These are phyloP conservation scores for Blastocystis sp. DNA, from an alignment of 352 stramenopile genomes.

Conservation along the genomic window DNA sequence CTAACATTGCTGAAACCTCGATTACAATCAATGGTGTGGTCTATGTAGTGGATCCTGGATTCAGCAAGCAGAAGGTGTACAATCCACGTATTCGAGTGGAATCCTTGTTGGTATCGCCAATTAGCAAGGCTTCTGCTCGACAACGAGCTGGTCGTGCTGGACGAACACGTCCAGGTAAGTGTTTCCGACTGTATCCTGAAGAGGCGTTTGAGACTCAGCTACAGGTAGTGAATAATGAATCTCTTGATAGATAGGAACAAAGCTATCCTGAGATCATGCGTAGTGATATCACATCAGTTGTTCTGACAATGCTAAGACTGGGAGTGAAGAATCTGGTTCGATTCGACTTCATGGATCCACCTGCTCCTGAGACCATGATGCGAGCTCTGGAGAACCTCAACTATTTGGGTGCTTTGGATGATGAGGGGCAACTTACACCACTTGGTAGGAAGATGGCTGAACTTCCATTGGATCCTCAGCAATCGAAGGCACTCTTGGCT, in stretches of 20 bases:
- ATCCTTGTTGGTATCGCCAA: conserved; percentile 92
- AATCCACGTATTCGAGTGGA: conserved; percentile 95
- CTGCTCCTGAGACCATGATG: conserved; percentile 94
- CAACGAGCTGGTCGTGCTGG: conserved; percentile 86
- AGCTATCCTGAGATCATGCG: conserved; percentile 97
- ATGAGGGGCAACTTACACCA: conserved; percentile 88
- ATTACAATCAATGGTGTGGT: conserved; percentile 99
- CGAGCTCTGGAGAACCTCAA: conserved; percentile 93
- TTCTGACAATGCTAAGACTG: conserved; percentile 92
- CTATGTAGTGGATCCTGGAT: conserved; percentile 97
- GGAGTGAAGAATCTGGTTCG: conserved; percentile 96
- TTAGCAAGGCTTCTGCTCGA: conserved; percentile 84
- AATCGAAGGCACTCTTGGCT: conserved; percentile 90
- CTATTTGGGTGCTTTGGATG: conserved; percentile 92
- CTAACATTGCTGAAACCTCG: conserved; percentile 97
- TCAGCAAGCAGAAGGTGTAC: conserved; percentile 99
- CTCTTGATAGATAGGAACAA: conserved; percentile 72
- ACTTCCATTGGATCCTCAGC: conserved; percentile 89
- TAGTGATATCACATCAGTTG: conserved; percentile 86
- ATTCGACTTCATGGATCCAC: conserved; percentile 98
- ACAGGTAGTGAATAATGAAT: conserved; percentile 66
- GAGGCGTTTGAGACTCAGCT: conserved; percentile 90
- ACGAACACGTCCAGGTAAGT: conserved; percentile 88
- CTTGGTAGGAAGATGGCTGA: conserved; percentile 85
- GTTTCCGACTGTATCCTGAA: conserved; percentile 95